These are phyloP conservation scores for Tricholoma sp. DNA, from an alignment of 768 basidiomycete genomes.

Conservation along the genomic window DNA sequence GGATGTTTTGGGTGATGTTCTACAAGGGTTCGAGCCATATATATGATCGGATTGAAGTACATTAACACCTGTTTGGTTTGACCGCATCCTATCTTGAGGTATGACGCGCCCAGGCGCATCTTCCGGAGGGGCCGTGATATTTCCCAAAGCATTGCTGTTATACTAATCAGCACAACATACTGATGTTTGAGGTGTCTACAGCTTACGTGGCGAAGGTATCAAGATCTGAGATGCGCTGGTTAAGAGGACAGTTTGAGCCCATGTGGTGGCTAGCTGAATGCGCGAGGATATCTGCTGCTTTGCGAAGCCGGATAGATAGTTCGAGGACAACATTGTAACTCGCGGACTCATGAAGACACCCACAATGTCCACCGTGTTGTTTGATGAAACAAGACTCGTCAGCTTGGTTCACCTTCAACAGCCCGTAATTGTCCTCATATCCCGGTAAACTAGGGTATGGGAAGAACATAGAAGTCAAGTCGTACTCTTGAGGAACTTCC, in stretches of 20 bases:
- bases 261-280: conserved; percentile 38
- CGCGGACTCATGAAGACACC: conserved; percentile 49
- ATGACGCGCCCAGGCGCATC: conserved; percentile 10
- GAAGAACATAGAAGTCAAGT: conserved; percentile 37
- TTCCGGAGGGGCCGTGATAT: conserved; percentile 26
- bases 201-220: conserved; percentile 51
- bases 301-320: conserved; percentile 58
- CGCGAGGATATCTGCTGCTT: conserved; percentile 49
- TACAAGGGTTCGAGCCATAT: conserved; percentile 9
- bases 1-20: conserved; percentile 8
- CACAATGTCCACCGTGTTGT: conserved; percentile 39
- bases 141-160: conserved; percentile 37
- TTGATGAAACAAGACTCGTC: conserved; percentile 25
- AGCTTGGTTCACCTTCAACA: conserved; percentile 11
- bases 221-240: conserved; percentile 45
- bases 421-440: conserved; percentile 16
- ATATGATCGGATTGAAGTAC: conserved; percentile 8
- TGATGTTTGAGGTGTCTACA: not conserved
- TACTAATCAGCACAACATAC: conserved; percentile 6
- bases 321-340: conserved; percentile 59
- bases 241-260: conserved; percentile 30
- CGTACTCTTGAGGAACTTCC: conserved; percentile 31
- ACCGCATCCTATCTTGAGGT: conserved; percentile 12
- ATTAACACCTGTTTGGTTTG: conserved; percentile 3
- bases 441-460: conserved; percentile 26